Evolutionary conservation across 495 filamentous ascomycete species (phyloP), one percentile per base, ranked within the genome.

Genomic region (Penicillium atrosanguineum): DNA sequence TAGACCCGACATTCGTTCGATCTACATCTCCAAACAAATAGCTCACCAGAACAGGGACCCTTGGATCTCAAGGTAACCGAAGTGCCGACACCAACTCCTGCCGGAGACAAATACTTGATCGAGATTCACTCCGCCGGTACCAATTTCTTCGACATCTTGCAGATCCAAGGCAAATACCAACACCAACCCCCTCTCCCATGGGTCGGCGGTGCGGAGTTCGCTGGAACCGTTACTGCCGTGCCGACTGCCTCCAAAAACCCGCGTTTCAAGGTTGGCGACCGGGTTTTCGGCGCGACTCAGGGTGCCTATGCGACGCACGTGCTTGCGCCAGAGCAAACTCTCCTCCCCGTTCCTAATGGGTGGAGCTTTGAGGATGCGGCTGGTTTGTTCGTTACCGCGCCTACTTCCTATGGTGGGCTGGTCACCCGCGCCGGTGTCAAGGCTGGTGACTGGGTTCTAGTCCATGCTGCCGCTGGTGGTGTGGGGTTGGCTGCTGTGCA

Each of bases 61-160:
- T 65, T 79, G 34, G 88, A 94, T 61, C 91, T 97, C 69, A 79
- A 72, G 57, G 84, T 95, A 48, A 81, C 81, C 15, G 75, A 79
- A 42, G 81, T 95, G 20, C 85, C 91, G 37, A 84, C 87, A 34
- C 93, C 90, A 7, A 72, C 68, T 18, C 89, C 91, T 0, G 69
- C 71, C 3, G 58, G 82, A 39, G 78, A 86, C 64, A 82, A 95
- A 76, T 97, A 97, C 72, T 81, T 95, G 54, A 87, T 97, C 69
- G 81, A 84, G 67, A 87, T 97, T 65, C 89, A 92, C 71, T 92
- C 93, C 42, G 79, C 86, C 9, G 92, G 89, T 23, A 87, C 89
- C 59, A 97, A 97, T 73, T 97, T 96, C 83, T 97, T 96, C 76
- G 93, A 97, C 67, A 84, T 92, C 50, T 79, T 96, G 48, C 91